phyloP scores from a whole-genome alignment of 139 green algal species.

The Raphidocelis subcapitata region DNA sequence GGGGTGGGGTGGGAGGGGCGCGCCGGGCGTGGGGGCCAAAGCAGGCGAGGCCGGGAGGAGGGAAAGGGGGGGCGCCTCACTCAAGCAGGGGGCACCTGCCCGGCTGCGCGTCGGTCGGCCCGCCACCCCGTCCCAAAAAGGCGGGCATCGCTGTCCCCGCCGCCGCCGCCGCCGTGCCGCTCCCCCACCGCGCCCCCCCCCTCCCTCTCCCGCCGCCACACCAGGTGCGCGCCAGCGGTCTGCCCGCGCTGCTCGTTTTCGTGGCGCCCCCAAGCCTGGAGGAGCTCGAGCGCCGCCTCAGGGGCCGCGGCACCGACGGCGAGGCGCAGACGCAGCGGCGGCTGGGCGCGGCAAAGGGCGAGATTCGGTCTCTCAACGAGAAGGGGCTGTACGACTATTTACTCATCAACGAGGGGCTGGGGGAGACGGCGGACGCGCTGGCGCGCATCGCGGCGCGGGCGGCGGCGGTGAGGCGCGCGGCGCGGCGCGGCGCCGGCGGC shows the following conservation, averaged over 20 bases:
- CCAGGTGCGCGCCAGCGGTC: conserved; percentile 14
- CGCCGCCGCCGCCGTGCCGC: too few relatives aligned
- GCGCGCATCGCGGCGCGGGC: conserved; percentile 31
- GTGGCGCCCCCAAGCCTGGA: conserved; percentile 75
- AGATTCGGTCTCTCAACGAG: conserved; percentile 75
- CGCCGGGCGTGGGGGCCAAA: background rate
- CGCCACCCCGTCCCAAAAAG: too few relatives aligned
- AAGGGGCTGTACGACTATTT: conserved; percentile 78
- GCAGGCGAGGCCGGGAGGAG: background rate
- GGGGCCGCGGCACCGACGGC: conserved; percentile 72
- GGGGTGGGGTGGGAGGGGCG: conserved; percentile 21
- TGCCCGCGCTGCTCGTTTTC: conserved; percentile 84
- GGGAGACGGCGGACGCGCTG: conserved; percentile 46
- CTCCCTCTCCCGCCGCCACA: background rate
- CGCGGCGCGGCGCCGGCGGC: too few relatives aligned
- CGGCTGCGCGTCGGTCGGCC: too few relatives aligned
- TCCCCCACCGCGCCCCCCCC: too few relatives aligned
- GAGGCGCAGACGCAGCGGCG: conserved; percentile 70
- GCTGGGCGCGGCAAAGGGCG: conserved; percentile 60
- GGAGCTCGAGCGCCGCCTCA: conserved; percentile 76
- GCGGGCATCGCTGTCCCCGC: too few relatives aligned
- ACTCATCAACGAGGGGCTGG: conserved; percentile 79
- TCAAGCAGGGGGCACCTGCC: too few relatives aligned
- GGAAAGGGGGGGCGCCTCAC: too few relatives aligned
- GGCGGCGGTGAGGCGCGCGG: background rate